Base-by-base conservation (phyloP, 495 filamentous ascomycete species). In the Penicillium malachiteum region DNA sequence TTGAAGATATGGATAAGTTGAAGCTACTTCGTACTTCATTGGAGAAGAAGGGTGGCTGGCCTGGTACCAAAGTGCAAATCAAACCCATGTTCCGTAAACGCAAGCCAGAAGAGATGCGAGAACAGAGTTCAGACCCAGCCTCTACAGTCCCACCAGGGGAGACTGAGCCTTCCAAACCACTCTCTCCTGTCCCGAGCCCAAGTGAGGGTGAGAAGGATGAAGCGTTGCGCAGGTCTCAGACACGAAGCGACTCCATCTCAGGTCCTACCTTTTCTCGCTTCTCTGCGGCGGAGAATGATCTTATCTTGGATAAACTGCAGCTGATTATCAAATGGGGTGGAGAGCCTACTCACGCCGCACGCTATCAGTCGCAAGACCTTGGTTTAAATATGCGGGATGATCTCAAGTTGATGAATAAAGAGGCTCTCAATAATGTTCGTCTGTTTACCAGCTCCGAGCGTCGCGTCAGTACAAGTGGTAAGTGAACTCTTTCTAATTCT, bases 301-400 rank as follows among this genome's bases (percentile, higher is more conserved):
- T 96, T 7, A 84, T 92, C 31, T 78, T 98, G 10, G 95, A 97
- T 65, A 98, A 98, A 70, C 77, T 98, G 37, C 94, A 98, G 68
- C 82, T 98, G 49, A 94, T 98, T 44, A 94, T 98, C 67, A 98
- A 98, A 65, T 98, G 94, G 95, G 95, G 94, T 57, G 94, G 94
- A 16, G 94, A 98, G 70, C 94, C 95, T 34, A 98, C 94, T 1
- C 95, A 98, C 72, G 95, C 93, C 13, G 95, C 94, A 14, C 84
- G 95, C 38, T 97, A 98, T 63, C 94, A 98, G 70, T 82, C 92
- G 0, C 92, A 96, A 64, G 95, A 98, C 59, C 80, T 97, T 7
- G 94, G 93, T 18, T 82, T 94, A 63, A 96, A 90, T 64, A 96
- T 97, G 87, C 85, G 95, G 37, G 96, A 96, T 69, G 94, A 98